These are phyloP conservation scores for Herpetomonas samuelpessoai DNA, from an alignment of 208 protist species.

Conservation along the genomic window DNA sequence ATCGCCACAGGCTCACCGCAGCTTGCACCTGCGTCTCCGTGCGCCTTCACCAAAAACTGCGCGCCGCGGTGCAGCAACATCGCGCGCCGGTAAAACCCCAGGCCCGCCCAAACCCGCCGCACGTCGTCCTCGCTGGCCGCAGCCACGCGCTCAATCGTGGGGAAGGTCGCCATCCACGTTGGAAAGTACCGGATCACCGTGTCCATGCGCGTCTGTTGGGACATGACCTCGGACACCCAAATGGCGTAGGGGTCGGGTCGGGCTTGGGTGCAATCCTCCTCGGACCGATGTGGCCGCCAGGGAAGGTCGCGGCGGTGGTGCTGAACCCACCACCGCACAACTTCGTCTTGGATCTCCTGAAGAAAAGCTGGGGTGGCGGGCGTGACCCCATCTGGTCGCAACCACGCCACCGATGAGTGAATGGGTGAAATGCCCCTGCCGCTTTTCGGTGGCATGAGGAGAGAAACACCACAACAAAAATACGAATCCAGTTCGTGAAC, in stretches of 20 bases:
- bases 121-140: slow-evolving; percentile 83
- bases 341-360: slow-evolving; percentile 21
- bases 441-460: too few relatives aligned
- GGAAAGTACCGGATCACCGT: slow-evolving; percentile 91
- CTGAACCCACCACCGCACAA: slow-evolving; percentile 31
- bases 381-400: too few relatives aligned
- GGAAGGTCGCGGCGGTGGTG: slow-evolving; percentile 34
- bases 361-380: slow-evolving; percentile 20
- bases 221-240: slow-evolving; percentile 95
- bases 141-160: slow-evolving; percentile 73
- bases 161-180: slow-evolving; percentile 88
- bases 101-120: slow-evolving; percentile 82
- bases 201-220: slow-evolving; percentile 93
- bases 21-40: background rate
- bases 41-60: slow-evolving; percentile 67
- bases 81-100: slow-evolving; percentile 94
- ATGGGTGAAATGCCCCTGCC: too few relatives aligned
- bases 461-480: too few relatives aligned
- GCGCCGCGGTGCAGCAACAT: slow-evolving; percentile 82
- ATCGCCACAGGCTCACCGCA: slow-evolving; percentile 17
- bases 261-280: slow-evolving; percentile 16
- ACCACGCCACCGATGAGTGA: too few relatives aligned
- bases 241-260: slow-evolving; percentile 78
- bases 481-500: too few relatives aligned
- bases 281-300: slow-evolving; percentile 10